phyloP scores from a whole-genome alignment of 2,329 filamentous ascomycete species.

The Hypoxylon sp. region DNA sequence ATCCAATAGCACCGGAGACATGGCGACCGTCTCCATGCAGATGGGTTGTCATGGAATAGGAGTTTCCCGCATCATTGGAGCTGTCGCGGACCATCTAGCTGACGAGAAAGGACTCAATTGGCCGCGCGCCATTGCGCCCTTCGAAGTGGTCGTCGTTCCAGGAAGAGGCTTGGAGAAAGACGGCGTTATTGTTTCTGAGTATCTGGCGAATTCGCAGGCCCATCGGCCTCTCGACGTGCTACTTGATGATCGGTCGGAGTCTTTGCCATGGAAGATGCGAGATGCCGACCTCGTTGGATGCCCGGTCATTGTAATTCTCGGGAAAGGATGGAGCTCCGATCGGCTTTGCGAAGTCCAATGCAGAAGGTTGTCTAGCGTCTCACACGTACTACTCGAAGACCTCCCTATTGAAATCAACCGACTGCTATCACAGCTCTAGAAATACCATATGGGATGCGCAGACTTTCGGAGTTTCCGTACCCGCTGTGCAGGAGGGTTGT shows the following conservation, averaged over 20 bases:
- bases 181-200: slow-evolving; percentile 75
- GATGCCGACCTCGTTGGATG: slow-evolving; percentile 94
- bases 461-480: not conserved
- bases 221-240: slow-evolving; percentile 70
- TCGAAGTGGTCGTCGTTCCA: slow-evolving; percentile 78
- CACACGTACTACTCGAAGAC: slow-evolving; percentile 68
- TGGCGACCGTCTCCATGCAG: slow-evolving; percentile 72
- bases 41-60: slow-evolving; percentile 99
- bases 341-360: slow-evolving; percentile 84
- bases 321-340: slow-evolving; percentile 75
- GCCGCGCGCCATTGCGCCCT: slow-evolving; percentile 90
- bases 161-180: slow-evolving; percentile 63
- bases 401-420: slow-evolving; percentile 64
- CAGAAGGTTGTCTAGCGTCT: slow-evolving; percentile 74
- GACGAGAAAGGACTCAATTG: slow-evolving; percentile 86
- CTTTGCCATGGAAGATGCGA: slow-evolving; percentile 86
- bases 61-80: slow-evolving; percentile 89
- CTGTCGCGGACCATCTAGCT: slow-evolving; percentile 81
- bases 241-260: slow-evolving; percentile 79
- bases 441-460: not conserved
- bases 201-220: slow-evolving; percentile 57
- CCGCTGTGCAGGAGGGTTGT: not conserved
- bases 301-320: slow-evolving; percentile 85
- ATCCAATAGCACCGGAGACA: slow-evolving; percentile 44
- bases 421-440: slow-evolving; percentile 68